Evolutionary conservation across 768 basidiomycete species (phyloP).

Genomic region (Daedaleopsis sinensis): DNA sequence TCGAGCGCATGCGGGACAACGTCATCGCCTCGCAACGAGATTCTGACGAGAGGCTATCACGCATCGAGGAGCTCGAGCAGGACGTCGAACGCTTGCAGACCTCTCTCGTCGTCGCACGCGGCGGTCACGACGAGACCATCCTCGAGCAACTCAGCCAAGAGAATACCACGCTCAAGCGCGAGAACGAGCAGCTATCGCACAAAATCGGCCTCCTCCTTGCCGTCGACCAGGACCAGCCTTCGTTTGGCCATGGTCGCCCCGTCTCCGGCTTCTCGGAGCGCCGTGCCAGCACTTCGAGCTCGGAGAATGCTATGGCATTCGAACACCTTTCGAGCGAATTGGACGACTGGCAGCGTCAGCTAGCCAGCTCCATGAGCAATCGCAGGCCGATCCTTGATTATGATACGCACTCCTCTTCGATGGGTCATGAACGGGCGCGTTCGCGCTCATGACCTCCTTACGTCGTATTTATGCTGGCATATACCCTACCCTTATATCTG

Average conservation of each 20-base stretch:
- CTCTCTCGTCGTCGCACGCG: conserved; percentile 72
- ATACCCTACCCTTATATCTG: conserved; percentile 48
- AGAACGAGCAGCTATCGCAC: conserved; percentile 89
- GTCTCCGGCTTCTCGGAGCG: conserved; percentile 60
- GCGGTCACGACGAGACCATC: conserved; percentile 74
- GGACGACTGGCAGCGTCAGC: conserved; percentile 85
- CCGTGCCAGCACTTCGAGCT: conserved; percentile 77
- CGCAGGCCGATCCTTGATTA: conserved; percentile 75
- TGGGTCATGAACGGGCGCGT: conserved; percentile 59
- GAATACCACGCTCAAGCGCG: conserved; percentile 75
- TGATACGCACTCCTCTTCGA: conserved; percentile 50
- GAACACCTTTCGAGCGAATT: conserved; percentile 80
- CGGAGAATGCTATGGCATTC: conserved; percentile 77
- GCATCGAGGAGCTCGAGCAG: conserved; percentile 79
- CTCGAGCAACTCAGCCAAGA: conserved; percentile 84
- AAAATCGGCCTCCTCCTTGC: conserved; percentile 89
- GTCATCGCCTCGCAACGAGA: conserved; percentile 75
- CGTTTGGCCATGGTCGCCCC: conserved; percentile 62
- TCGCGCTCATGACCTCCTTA: conserved; percentile 49
- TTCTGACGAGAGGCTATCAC: conserved; percentile 73
- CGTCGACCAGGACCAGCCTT: conserved; percentile 82
- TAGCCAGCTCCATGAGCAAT: conserved; percentile 77
- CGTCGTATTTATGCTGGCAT: conserved; percentile 38
- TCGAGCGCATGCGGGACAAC: conserved; percentile 69
- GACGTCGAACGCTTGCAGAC: conserved; percentile 79